A percentile compares a stretch with the other conserved stretches of the same genome.
Evolutionary conservation across 345 rosid genomes (phyloP).

Genomic region (Euphorbia peplus): DNA sequence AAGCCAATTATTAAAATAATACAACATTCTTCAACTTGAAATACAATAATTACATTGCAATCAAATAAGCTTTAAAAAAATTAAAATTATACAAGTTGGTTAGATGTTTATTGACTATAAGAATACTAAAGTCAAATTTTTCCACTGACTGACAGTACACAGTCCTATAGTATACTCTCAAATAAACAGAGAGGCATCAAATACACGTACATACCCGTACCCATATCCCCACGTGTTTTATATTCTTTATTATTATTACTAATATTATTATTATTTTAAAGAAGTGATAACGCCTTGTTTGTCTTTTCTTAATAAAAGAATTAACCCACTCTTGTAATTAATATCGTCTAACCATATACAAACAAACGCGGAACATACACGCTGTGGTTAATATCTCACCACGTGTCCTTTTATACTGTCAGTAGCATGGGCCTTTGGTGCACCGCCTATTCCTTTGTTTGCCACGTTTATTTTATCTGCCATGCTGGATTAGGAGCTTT

Average conservation of each 20-base stretch:
- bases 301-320: background rate
- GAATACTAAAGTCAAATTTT: background rate
- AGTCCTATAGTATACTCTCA: background rate
- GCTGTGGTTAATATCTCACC: background rate
- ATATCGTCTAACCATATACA: background rate
- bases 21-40: too few relatives aligned
- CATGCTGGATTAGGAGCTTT: background rate
- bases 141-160: background rate
- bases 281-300: background rate
- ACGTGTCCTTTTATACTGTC: constrained; percentile 11
- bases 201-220: background rate
- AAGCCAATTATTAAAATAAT: too few relatives aligned
- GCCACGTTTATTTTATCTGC: background rate
- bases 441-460: background rate
- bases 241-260: too few relatives aligned
- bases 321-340: background rate
- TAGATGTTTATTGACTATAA: too few relatives aligned
- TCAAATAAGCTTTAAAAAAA: too few relatives aligned
- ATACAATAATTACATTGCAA: too few relatives aligned
- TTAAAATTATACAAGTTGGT: too few relatives aligned
- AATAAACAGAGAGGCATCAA: background rate
- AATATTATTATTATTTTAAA: too few relatives aligned
- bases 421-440: background rate
- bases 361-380: constrained; percentile 13
- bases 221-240: background rate